A percentile compares a stretch with the other conserved stretches of the same genome.
Evolutionary conservation across 495 filamentous ascomycete genomes (phyloP).

Genomic region (Lentithecium fluviatile): DNA sequence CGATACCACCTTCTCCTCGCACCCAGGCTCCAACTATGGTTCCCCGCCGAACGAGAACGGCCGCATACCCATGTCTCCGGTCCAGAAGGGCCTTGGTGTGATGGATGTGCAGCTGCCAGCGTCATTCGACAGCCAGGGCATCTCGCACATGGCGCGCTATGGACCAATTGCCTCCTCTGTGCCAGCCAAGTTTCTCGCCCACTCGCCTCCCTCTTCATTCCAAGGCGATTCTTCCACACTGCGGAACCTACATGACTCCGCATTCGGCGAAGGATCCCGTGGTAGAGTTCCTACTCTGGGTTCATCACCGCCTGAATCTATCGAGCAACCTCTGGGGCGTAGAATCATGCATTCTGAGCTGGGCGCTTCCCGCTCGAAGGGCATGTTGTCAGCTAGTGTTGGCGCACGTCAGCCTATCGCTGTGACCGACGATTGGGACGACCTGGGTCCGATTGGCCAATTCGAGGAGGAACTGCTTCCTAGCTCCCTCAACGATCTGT

Average conservation of each 20-base stretch:
- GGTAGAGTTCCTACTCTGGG: slow-evolving; percentile 48
- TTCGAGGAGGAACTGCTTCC: slow-evolving; percentile 95
- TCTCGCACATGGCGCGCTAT: slow-evolving; percentile 84
- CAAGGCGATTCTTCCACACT: slow-evolving; percentile 69
- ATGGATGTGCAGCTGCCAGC: slow-evolving; percentile 91
- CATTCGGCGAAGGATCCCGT: slow-evolving; percentile 70
- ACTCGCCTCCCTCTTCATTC: slow-evolving; percentile 70
- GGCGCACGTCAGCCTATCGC: slow-evolving; percentile 53
- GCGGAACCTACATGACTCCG: slow-evolving; percentile 77
- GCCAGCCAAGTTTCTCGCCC: slow-evolving; percentile 88
- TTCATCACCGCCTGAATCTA: slow-evolving; percentile 64
- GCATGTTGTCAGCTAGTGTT: slow-evolving; percentile 76
- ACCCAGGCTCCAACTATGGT: slow-evolving; percentile 76
- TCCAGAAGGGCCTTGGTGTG: slow-evolving; percentile 67
- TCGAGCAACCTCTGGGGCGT: slow-evolving; percentile 65
- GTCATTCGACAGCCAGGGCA: slow-evolving; percentile 95
- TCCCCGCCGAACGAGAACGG: slow-evolving; percentile 75
- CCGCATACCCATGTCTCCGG: slow-evolving; percentile 74
- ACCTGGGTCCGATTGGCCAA: slow-evolving; percentile 52
- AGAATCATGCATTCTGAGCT: slow-evolving; percentile 85
- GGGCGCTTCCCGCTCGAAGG: slow-evolving; percentile 61
- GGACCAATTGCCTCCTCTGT: slow-evolving; percentile 91
- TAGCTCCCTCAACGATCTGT: slow-evolving; percentile 79
- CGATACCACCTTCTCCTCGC: slow-evolving; percentile 75
- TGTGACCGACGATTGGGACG: slow-evolving; percentile 70